Conservation (phyloP, 768 basidiomycete species). For the Lyophyllum decastes region DNA sequence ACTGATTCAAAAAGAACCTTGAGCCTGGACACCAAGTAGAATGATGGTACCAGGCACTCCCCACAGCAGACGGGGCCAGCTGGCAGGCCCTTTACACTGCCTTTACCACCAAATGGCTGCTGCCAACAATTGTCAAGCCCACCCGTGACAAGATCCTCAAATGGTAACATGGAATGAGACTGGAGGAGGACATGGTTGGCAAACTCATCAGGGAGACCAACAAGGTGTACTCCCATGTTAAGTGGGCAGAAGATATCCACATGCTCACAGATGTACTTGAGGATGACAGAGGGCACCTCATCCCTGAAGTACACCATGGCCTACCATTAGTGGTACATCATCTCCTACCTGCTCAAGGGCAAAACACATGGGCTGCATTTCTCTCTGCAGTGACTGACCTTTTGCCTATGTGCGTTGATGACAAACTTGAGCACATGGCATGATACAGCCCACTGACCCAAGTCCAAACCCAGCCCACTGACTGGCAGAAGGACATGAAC, state of each 20-base stretch:
- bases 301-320: not conserved
- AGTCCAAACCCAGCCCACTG: not conserved
- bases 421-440: not conserved
- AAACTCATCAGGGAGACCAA: not conserved
- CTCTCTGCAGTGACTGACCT: not conserved
- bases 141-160: not conserved
- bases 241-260: not conserved
- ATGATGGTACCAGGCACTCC: not conserved
- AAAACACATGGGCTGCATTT: not conserved
- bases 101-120: too few relatives aligned
- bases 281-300: too few relatives aligned
- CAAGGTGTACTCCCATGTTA: conserved; percentile 1
- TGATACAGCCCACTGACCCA: not conserved
- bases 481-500: not conserved
- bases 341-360: not conserved
- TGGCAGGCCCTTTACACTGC: not conserved
- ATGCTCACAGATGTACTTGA: not conserved
- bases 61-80: not conserved
- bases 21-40: not conserved
- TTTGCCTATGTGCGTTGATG: not conserved
- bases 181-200: not conserved
- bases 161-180: not conserved
- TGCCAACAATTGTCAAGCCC: too few relatives aligned
- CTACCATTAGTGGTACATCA: not conserved
- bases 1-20: too few relatives aligned